Evolutionary conservation across 78 protist species (phyloP).

Genomic region (Protostelium mycophagum): DNA sequence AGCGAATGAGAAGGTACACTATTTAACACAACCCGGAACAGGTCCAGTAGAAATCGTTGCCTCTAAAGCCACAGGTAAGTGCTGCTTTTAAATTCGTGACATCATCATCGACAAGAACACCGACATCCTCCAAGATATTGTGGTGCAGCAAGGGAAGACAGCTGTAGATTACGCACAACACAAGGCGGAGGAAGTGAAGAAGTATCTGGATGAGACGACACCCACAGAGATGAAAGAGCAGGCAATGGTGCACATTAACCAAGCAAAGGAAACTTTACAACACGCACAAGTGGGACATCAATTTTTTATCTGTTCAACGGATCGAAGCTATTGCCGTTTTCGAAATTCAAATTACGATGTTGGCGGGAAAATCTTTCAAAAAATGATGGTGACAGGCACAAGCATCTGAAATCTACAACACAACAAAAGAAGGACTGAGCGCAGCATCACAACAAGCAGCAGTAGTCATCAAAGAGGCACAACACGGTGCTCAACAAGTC

Average conservation of each 20-base stretch:
- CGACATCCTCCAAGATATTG: no score
- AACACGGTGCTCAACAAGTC: background rate
- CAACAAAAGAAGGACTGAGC: background rate
- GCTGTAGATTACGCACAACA: background rate
- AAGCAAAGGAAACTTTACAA: background rate
- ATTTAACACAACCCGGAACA: background rate
- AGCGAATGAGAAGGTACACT: background rate
- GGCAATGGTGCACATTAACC: background rate
- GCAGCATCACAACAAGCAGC: background rate
- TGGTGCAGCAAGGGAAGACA: background rate
- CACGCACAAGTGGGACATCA: background rate
- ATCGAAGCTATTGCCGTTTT: no score
- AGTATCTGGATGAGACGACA: background rate
- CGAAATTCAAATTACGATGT: no score
- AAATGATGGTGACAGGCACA: no score
- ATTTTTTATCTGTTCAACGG: background rate
- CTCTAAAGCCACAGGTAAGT: background rate
- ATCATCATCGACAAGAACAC: background rate
- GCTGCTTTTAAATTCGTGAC: background rate
- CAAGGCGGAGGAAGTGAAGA: background rate
- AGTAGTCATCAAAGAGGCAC: background rate
- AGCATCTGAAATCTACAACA: background rate
- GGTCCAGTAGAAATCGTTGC: background rate
- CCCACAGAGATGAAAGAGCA: background rate
- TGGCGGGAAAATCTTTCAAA: no score